phyloP scores from a whole-genome alignment of 345 rosid genomes.

The Nasturtium officinale region DNA sequence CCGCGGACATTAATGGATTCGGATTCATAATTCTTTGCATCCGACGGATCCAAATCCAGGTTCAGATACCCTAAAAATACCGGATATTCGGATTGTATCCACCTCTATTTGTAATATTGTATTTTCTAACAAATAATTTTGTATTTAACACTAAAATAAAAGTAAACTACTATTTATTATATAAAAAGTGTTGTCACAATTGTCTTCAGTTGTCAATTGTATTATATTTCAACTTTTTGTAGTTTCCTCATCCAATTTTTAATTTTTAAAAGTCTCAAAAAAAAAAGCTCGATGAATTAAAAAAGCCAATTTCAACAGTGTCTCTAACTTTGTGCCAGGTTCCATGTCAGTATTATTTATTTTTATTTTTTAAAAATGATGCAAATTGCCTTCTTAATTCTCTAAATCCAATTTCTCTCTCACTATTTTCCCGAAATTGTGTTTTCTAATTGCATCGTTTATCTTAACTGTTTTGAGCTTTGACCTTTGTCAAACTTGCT shows the following conservation, averaged over 20 bases:
- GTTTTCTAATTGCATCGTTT: constrained; percentile 22
- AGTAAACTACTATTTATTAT: neutral
- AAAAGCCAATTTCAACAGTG: neutral
- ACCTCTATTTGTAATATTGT: no score
- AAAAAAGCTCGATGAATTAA: neutral
- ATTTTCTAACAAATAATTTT: no score
- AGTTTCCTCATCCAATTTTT: neutral
- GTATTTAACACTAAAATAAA: neutral
- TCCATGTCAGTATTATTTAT: constrained; percentile 39
- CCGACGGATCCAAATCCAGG: no score
- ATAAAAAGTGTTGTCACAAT: neutral
- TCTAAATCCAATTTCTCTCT: constrained; percentile 1
- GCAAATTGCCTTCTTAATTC: neutral
- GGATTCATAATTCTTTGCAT: no score
- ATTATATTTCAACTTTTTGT: no score
- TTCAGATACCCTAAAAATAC: no score
- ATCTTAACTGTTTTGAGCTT: constrained; percentile 24
- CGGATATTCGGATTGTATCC: no score
- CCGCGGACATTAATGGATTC: no score
- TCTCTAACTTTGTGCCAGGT: constrained; percentile 31
- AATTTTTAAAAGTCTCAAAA: neutral
- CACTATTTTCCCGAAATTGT: neutral
- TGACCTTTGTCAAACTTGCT: constrained; percentile 35
- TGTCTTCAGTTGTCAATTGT: no score
- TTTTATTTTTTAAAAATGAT: no score